A percentile compares a stretch with the other conserved stretches of the same genome.
Conservation (phyloP, 345 rosid species). For the Diplotaxis tenuifolia region DNA sequence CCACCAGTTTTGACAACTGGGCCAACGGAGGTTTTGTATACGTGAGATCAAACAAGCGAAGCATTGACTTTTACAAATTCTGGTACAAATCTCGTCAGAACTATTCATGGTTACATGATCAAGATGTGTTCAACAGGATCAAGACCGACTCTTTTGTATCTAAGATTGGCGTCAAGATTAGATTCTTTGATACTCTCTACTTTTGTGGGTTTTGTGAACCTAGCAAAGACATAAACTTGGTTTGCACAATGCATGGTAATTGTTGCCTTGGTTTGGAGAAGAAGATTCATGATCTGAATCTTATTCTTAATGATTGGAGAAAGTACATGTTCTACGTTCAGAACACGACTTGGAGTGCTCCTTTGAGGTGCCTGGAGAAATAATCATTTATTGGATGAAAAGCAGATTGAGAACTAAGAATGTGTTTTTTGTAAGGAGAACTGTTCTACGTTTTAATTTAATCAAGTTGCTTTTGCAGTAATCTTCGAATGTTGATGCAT, state of each 20-base stretch:
- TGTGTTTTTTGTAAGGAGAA: not conserved
- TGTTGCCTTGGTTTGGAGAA: constrained; percentile 59
- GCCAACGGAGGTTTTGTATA: constrained; percentile 71
- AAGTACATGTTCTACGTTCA: constrained; percentile 30
- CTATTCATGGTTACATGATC: constrained; percentile 58
- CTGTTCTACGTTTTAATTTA: not conserved
- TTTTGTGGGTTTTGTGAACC: constrained; percentile 71
- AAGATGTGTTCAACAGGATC: constrained; percentile 69
- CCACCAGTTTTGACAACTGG: constrained; percentile 35
- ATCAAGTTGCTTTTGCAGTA: not conserved
- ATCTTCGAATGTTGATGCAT: not conserved
- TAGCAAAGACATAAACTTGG: constrained; percentile 46
- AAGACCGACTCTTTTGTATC: constrained; percentile 39
- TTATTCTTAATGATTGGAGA: constrained; percentile 62
- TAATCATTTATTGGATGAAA: not conserved
- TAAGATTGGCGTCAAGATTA: constrained; percentile 42
- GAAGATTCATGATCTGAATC: constrained; percentile 53
- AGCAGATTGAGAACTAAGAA: not conserved
- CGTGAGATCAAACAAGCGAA: constrained; percentile 49
- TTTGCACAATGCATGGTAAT: constrained; percentile 86
- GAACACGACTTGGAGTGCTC: constrained; percentile 55
- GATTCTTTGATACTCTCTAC: constrained; percentile 57
- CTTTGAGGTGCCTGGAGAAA: constrained; percentile 42
- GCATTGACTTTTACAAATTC: constrained; percentile 56
- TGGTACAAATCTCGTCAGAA: constrained; percentile 52